Percentiles rank a stretch among this genome's conserved stretches.
These are phyloP conservation scores for Bolboschoenoplectus hybrid DNA, from an alignment of 202 grass and related monocot genomes.

Conservation along the genomic window DNA sequence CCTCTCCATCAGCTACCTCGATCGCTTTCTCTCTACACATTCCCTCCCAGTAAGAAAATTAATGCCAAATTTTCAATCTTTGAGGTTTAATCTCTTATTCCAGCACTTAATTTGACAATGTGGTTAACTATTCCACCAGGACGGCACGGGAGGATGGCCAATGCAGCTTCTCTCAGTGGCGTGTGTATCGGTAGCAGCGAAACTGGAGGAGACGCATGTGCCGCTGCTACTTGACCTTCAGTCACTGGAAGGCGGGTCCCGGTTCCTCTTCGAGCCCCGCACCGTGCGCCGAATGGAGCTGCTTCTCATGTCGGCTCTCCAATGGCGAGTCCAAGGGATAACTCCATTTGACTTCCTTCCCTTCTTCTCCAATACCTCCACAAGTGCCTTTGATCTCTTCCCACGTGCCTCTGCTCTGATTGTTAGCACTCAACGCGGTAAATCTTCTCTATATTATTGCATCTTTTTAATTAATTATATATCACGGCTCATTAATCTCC, in stretches of 20 bases:
- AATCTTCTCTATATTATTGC: not conserved
- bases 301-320: constrained; percentile 53
- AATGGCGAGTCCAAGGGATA: constrained; percentile 54
- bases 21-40: constrained; percentile 52
- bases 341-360: constrained; percentile 64
- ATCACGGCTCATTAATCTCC: not conserved
- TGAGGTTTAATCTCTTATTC: not conserved
- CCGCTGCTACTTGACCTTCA: constrained; percentile 27
- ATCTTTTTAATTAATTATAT: too few species aligned
- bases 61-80: not conserved
- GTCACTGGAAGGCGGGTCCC: constrained; percentile 24
- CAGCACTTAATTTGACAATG: not conserved
- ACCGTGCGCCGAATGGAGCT: constrained; percentile 63
- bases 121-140: not conserved
- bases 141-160: constrained; percentile 43
- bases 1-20: constrained; percentile 57
- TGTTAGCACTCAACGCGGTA: constrained; percentile 43
- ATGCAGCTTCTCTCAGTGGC: constrained; percentile 56
- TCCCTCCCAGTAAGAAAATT: constrained; percentile 42
- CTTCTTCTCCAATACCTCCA: constrained; percentile 32
- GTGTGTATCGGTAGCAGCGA: constrained; percentile 54
- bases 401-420: constrained; percentile 39
- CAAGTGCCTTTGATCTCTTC: constrained; percentile 4
- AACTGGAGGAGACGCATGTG: constrained; percentile 55
- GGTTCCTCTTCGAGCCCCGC: constrained; percentile 48